Evolutionary conservation across 2,329 filamentous ascomycete genomes (phyloP), one percentile per base, ranked within the genome.

Genomic region (Colletotrichum destructivum): DNA sequence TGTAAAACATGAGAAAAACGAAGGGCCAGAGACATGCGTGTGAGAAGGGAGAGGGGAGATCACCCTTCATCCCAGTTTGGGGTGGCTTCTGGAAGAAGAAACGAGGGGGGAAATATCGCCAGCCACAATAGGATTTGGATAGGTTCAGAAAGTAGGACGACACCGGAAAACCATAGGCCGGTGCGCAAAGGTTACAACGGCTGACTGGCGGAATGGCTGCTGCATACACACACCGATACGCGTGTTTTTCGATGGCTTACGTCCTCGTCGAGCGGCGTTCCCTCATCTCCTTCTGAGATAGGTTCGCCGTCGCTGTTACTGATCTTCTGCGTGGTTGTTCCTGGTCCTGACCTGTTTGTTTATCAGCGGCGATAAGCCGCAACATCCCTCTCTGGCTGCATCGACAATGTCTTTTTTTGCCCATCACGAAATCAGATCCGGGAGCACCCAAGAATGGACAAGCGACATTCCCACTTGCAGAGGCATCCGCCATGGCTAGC

Each of bases 201-300:
- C 52, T 61, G 61, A 59, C 52, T 51, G 59, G n/a, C 66, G 52
- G 54, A 61, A 38, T 38, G 35, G 35, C 35, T 38, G 9, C 35
- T 56, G 23, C 46, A 52, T 46, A 63, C 40, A 40, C 52, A 16
- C 31, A 11, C 26, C 35, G 23, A 42, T 15, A 15, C 49, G 59
- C 52, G 57, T 46, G 55, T 31, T 63, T 68, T 49, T 59, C 35
- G 15, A 12, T 31, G 35, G n/a, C 8, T 38, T n/a, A 21, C 26
- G 26, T 23, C 40, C 26, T 40, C 40, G 57, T 51, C 56, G 55
- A 66, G 65, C 42, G 40, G n/a, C 23, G 21, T 9, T 54, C 46
- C 31, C 57, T 69, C 65, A 69, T 59, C 26, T 69, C 54, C 13
- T 51, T 64, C 59, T 60, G 44, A 69, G 64, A 72, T 69, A 72